Conservation (phyloP, 2,329 filamentous ascomycete genomes). For the Pseudocercospora ulei region DNA sequence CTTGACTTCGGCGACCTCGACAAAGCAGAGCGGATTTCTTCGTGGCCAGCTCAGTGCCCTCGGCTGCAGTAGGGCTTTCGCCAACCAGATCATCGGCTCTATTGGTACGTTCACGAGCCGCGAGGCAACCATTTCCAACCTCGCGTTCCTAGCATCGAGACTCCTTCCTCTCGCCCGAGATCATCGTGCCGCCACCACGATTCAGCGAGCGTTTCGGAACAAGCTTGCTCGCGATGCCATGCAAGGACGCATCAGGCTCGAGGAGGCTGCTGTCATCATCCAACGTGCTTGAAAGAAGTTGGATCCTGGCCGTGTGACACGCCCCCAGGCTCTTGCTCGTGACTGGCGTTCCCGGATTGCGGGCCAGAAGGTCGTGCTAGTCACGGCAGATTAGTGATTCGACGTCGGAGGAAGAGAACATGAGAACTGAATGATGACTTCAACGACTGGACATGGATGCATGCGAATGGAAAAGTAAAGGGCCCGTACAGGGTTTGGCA, state of each 20-base stretch:
- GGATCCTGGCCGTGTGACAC: too few species aligned
- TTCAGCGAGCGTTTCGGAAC: slow-evolving; percentile 47
- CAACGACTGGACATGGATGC: too few species aligned
- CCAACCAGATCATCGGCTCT: slow-evolving; percentile 37
- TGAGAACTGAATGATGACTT: too few species aligned
- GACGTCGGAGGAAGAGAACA: too few species aligned
- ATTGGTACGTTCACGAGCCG: slow-evolving; percentile 42
- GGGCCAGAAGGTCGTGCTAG: too few species aligned
- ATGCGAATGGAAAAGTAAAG: too few species aligned
- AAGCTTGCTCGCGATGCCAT: slow-evolving; percentile 1
- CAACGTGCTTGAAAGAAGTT: too few species aligned
- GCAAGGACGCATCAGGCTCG: slow-evolving; percentile 1
- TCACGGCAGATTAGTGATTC: too few species aligned
- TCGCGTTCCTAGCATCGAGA: slow-evolving; percentile 52
- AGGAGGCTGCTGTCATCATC: too few species aligned
- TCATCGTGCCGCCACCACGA: slow-evolving; percentile 44
- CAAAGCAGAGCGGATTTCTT: slow-evolving; percentile 21
- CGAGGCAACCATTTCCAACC: slow-evolving; percentile 48
- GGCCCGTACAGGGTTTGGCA: too few species aligned
- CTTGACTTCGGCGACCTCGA: neutral
- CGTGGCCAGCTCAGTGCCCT: slow-evolving; percentile 35
- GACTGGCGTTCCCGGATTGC: too few species aligned
- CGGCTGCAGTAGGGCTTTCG: slow-evolving; percentile 41
- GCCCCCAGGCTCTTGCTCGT: too few species aligned
- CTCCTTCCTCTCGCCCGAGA: slow-evolving; percentile 45